Conservation (phyloP, 495 filamentous ascomycete genomes). For the Xylaria intraflava region DNA sequence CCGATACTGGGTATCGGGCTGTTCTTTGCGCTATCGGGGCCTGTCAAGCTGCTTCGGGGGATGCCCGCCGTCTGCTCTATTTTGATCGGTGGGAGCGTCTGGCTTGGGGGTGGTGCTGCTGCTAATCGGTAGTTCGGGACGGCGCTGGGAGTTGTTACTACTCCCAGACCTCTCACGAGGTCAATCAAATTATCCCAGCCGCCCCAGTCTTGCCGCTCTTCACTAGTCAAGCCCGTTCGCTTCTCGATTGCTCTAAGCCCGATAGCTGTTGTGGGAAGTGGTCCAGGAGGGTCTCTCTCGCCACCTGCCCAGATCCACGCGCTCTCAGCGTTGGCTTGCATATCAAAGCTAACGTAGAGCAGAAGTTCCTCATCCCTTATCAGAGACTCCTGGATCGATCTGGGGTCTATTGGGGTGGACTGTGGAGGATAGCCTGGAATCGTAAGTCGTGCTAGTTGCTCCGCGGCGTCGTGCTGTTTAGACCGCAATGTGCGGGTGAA, state of each 20-base stretch:
- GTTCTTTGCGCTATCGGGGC: constrained; percentile 30
- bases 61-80: constrained; percentile 22
- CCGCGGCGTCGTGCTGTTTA: constrained; percentile 46
- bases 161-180: constrained; percentile 26
- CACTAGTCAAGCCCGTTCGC: constrained; percentile 34
- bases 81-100: constrained; percentile 26
- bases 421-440: constrained; percentile 20
- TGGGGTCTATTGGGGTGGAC: constrained; percentile 15
- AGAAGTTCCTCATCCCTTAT: constrained; percentile 87
- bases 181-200: constrained; percentile 47
- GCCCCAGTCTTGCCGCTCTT: constrained; percentile 49
- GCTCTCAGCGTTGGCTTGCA: constrained; percentile 74
- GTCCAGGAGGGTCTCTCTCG: constrained; percentile 34
- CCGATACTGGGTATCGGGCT: constrained; percentile 31
- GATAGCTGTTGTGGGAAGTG: constrained; percentile 14
- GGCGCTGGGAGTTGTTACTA: constrained; percentile 17
- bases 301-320: constrained; percentile 85
- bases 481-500: constrained; percentile 62
- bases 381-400: constrained; percentile 40
- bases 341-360: constrained; percentile 79
- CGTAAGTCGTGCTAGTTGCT: constrained; percentile 25
- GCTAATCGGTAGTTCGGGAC: constrained; percentile 14
- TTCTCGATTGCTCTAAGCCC: constrained; percentile 20
- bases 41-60: constrained; percentile 24
- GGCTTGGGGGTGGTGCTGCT: constrained; percentile 7